A percentile compares a stretch with the other conserved stretches of the same genome.
These are phyloP conservation scores for Claviceps citrina DNA, from an alignment of 2,329 filamentous ascomycete species.

Conservation along the genomic window DNA sequence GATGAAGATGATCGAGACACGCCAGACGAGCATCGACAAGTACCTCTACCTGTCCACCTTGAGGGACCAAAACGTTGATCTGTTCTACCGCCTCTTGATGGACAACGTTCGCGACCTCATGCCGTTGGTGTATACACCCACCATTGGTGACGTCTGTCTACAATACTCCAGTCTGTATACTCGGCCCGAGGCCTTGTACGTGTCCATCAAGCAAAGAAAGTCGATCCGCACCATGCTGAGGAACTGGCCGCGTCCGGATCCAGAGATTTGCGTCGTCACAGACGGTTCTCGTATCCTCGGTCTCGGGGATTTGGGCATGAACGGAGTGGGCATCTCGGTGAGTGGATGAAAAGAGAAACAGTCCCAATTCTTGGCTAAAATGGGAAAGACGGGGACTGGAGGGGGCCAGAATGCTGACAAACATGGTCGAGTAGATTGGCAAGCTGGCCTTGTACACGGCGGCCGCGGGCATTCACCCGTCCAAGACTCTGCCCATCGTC, in stretches of 20 bases:
- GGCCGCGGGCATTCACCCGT: constrained; percentile 85
- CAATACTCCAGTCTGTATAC: constrained; percentile 95
- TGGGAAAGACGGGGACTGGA: not conserved
- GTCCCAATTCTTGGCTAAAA: not conserved
- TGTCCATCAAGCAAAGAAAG: constrained; percentile 87
- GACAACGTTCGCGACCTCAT: constrained; percentile 65
- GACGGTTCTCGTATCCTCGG: constrained; percentile 88
- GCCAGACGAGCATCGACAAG: constrained; percentile 60
- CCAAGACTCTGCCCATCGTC: constrained; percentile 61
- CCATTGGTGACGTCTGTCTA: constrained; percentile 89
- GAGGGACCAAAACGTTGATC: constrained; percentile 60
- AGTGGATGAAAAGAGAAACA: constrained; percentile 18
- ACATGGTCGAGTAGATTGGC: constrained; percentile 47
- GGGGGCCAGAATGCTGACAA: constrained; percentile 2
- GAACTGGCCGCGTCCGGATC: constrained; percentile 82
- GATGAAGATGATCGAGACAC: constrained; percentile 58
- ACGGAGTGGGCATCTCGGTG: constrained; percentile 93
- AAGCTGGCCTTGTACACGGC: constrained; percentile 92
- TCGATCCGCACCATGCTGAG: constrained; percentile 75
- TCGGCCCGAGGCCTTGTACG: constrained; percentile 86
- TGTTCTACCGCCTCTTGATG: constrained; percentile 71
- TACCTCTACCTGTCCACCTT: constrained; percentile 68
- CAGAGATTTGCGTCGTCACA: constrained; percentile 92
- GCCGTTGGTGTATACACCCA: constrained; percentile 75
- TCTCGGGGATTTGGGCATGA: constrained; percentile 87